Base-by-base conservation (phyloP, 768 basidiomycete genomes). In the Tricholoma saponaceum region DNA sequence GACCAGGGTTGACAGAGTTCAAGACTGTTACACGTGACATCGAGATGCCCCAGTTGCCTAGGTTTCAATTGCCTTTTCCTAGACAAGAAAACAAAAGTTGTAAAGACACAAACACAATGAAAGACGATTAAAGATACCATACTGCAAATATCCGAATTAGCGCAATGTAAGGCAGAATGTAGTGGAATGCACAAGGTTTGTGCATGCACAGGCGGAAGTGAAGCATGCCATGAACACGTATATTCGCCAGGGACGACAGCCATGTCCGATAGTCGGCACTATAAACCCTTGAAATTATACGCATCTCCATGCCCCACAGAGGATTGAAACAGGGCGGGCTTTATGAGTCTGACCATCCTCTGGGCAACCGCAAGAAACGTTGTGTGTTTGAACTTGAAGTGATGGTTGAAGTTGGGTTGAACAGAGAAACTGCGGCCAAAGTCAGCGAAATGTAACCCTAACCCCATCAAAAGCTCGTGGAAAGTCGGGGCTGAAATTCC, bases 401-500 rank as follows among this genome's bases (percentile, higher is more conserved):
- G 28, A 51, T 51, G 51, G 50, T 30, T 30, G 26, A 22, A 30
- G 8, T 14, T 26, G 10, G 13, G 4, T 20, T 25, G n/a, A n/a
- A n/a, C n/a, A n/a, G n/a, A n/a, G n/a, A n/a, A n/a, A n/a, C n/a
- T 4, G 13, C 5, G 13, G 25, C 2, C 12, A 20, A 25, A 30
- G n/a, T 10, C 12, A 49, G 18, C 2, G n/a, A 37, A 18, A 23
- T 4, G n/a, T 26, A 66, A 68, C 69, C 71, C 69, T 74, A 74
- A 72, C 72, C 71, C 66, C 12, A 55, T 22, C 3, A 3, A 14
- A 28, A 22, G 2, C 10, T 75, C 76, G 76, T 77, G 69, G 63
- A 74, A 74, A 75, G 64, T 70, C 75, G 76, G 47, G 76, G 62
- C 57, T 49, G 39, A 52, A 25, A 46, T 75, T 77, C 75, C 66